Evolutionary conservation across 306 rosid species (phyloP), one percentile per base, ranked within the genome.

Genomic region (Vigna angularis): DNA sequence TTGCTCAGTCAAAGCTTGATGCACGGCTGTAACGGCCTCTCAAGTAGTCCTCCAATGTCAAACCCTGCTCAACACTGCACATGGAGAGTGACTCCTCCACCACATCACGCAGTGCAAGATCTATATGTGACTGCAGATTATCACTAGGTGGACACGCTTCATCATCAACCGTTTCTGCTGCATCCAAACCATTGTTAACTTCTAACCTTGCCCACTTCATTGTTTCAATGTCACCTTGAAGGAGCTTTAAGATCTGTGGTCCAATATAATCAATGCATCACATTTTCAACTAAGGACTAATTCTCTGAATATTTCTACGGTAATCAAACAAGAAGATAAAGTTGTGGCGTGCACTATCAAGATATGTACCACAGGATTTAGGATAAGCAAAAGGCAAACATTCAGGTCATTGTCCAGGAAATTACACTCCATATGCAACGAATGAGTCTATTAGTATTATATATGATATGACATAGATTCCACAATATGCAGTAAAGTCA

Each of bases 81-180:
- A 88, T 74, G 83, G 99, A 93, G 88, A 86, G 89, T n/a, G 94
- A 88, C 85, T 96, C 97, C 76, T 93, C 97, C 78, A 89, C 99
- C 86, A 96, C 94, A 65, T 89, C 98, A 56, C 89, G 97, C 75
- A 96, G 87, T 58, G 99, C 99, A 40, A 96, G 88, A 79, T 91
- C 93, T 76, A 96, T 88, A 82, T 93, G 97, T 40, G 97, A 93
- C 84, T 84, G 97, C 58, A 93, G 79, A 74, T 93, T 87, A 74
- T 93, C 86, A 53, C 93, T 90, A 15, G 83, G 93, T 28, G 90
- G 86, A 67, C 88, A 93, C 16, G 82, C 74, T 75, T 93, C 93
- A 3, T 87, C 98, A 0, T 86, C 93, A 1, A 88, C 62, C 73
- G 47, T 75, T 80, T 88, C 91, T 0, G 71, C 66, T 34, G 89